phyloP scores from a whole-genome alignment of 2,329 filamentous ascomycete species.

The Ophiostoma quercus region DNA sequence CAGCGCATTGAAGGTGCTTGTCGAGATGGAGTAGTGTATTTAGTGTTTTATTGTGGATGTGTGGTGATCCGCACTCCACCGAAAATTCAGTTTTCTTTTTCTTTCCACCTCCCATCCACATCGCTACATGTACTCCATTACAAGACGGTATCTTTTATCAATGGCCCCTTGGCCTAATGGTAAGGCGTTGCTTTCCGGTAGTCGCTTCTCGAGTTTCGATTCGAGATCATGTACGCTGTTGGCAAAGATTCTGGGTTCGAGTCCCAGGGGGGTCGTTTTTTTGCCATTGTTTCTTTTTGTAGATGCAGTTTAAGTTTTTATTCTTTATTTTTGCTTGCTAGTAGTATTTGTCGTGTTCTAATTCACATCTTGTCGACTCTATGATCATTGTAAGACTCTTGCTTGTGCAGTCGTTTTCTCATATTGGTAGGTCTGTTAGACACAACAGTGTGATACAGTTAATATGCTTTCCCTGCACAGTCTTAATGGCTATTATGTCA shows the following conservation, averaged over 20 bases:
- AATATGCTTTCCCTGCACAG: neutral
- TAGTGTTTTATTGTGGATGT: neutral
- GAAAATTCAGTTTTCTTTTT: neutral
- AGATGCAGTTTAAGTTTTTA: neutral
- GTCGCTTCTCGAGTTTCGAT: slow-evolving; percentile 1
- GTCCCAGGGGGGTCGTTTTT: slow-evolving; percentile 28
- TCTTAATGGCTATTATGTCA: neutral
- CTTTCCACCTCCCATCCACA: neutral
- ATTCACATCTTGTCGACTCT: too few relatives aligned
- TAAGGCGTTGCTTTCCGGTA: slow-evolving; percentile 23
- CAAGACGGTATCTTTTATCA: neutral
- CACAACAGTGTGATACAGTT: neutral
- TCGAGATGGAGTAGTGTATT: slow-evolving; percentile 32
- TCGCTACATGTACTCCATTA: neutral
- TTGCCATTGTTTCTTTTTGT: slow-evolving; percentile 20
- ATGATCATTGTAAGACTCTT: too few relatives aligned
- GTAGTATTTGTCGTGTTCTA: too few relatives aligned
- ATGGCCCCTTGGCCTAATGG: slow-evolving; percentile 28
- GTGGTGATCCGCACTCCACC: neutral
- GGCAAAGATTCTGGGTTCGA: slow-evolving; percentile 30
- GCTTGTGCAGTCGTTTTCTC: too few relatives aligned
- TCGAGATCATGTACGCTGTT: slow-evolving; percentile 15
- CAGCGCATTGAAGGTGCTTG: slow-evolving; percentile 42
- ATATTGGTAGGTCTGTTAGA: neutral
- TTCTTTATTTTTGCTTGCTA: neutral